Base-by-base conservation (phyloP, 768 basidiomycete genomes). In the Pulveroboletus ravenelii region DNA sequence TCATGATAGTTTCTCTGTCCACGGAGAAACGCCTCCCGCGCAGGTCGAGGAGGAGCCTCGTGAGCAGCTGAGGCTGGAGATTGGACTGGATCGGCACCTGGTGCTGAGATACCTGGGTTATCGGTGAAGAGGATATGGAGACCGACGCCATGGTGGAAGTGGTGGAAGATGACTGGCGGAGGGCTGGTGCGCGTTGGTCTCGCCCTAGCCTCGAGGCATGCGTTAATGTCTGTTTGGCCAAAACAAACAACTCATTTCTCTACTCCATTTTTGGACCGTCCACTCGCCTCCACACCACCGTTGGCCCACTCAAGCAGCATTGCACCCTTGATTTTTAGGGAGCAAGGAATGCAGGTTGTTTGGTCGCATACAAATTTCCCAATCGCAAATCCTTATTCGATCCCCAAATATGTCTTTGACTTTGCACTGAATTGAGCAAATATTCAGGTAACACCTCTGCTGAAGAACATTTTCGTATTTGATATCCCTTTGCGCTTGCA, bases 1-100 rank as follows among this genome's bases (percentile, higher is more conserved):
- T 92, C 93, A 98, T 96, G 65, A 99, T 87, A 6, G 89, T 93
- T 73, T 98, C 95, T 58, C 95, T 80, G 72, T 98, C 96, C 39
- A 99, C 92, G 53, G 89, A 85, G 72, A 98, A 94, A 54, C 93
- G 85, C 59, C 72, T 78, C 49, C 93, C 93, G 56, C 96, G 84
- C 34, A 99, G 79, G 72, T 98, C 96, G 59, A 99, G 84, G 47
- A 88, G 80, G 60, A 99, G 78, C 60, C 92, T 80, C 23, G 91
- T 87, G 56, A 97, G 79, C 36, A 95, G 79, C 72, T 92, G 89
- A 6, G 89, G 90, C 70, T 93, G 88, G 31, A 91, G 72, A 59
- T 82, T 84, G 12, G 82, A 77, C 59, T 85, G 84, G 6, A 82
- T 70, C 35, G 85, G 82, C 2, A 76, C 74, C 17, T 61, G 65